These are phyloP conservation scores for Pseudozyma sp. DNA, from an alignment of 1,284 basidiomycete species.

Conservation along the genomic window DNA sequence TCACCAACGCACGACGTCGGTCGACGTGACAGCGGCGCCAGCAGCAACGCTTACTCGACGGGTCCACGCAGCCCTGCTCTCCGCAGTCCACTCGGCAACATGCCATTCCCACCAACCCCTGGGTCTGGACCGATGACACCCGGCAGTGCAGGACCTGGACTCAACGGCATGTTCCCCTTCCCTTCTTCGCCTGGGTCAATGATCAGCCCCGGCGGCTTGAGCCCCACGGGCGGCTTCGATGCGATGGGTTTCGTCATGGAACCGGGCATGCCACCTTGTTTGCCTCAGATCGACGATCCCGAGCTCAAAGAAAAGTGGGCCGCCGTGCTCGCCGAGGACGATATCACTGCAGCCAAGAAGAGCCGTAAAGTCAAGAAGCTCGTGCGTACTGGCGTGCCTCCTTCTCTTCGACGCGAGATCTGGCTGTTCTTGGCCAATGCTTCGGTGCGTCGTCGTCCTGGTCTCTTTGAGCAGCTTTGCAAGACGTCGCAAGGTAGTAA, in stretches of 20 bases:
- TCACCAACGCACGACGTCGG: constrained; percentile 21
- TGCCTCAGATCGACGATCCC: constrained; percentile 73
- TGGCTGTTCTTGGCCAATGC: constrained; percentile 66
- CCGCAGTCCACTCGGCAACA: constrained; percentile 34
- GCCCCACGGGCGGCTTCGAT: constrained; percentile 23
- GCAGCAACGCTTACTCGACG: constrained; percentile 26
- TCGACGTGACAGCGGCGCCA: constrained; percentile 29
- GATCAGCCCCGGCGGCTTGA: constrained; percentile 13
- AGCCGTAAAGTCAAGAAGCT: constrained; percentile 86
- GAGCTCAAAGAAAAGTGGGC: constrained; percentile 82
- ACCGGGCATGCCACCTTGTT: constrained; percentile 24
- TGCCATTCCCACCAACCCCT: constrained; percentile 8
- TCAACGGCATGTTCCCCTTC: constrained; percentile 12
- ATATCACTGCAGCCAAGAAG: constrained; percentile 78
- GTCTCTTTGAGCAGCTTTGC: constrained; percentile 63
- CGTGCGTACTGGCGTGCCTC: constrained; percentile 81
- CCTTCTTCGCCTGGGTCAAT: constrained; percentile 26
- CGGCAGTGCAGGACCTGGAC: constrained; percentile 6
- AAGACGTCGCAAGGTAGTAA: constrained; percentile 52
- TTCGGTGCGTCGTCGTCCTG: constrained; percentile 53
- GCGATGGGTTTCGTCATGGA: constrained; percentile 56
- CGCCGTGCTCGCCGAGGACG: constrained; percentile 75
- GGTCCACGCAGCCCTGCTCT: constrained; percentile 35
- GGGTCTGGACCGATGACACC: constrained; percentile 27
- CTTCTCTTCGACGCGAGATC: constrained; percentile 61